Base-by-base conservation (phyloP, 306 rosid genomes). In the Ammopiptanthus mongolicus region DNA sequence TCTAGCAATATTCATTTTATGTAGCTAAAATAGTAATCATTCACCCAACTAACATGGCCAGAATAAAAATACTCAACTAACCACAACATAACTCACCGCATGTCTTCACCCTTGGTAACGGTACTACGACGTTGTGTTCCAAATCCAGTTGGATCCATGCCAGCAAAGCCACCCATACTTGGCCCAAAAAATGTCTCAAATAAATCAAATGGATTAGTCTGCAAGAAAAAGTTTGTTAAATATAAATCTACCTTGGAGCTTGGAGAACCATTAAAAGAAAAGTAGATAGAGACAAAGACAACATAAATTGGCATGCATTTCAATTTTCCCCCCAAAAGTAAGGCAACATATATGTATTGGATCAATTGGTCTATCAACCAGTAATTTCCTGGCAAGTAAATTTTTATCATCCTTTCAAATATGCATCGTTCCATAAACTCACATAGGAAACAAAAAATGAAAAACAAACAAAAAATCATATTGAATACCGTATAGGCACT, bases 201-300 rank as follows among this genome's bases (percentile, higher is more conserved):
- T 69, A 95, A 85, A 85, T 95, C 99, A 78, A 95, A 95, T 9
- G 99, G 97, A 86, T 92, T 95, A 15, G 96, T 95, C 99, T 95
- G 92, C 83, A 82, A 62, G 46, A 78, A 81, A 39, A 44, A 64
- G 9, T 60, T 29, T 23, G 15, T 21, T 76, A 71, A 28, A 41
- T 79, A 19, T 23, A 70, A 74, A 55, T 23, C 25, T 31, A 53
- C 46, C 69, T 42, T 47, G 47, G 31, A 77, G 70, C 69, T 42
- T 47, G 47, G 31, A 77, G 70, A 77, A 72, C 14, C 57, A 52
- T 28, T 23, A 22, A 52, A 42, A 48, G 9, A 64, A 57, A 63
- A n/a, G 75, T 58, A 51, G 53, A 57, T 47, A 76, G 66, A 61
- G 75, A 19, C 53, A 80, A 59, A 50, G 25, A 51, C 23, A 65